phyloP scores from a whole-genome alignment of 148 eudicot genomes.

The Fagopyrum homotropicum region DNA sequence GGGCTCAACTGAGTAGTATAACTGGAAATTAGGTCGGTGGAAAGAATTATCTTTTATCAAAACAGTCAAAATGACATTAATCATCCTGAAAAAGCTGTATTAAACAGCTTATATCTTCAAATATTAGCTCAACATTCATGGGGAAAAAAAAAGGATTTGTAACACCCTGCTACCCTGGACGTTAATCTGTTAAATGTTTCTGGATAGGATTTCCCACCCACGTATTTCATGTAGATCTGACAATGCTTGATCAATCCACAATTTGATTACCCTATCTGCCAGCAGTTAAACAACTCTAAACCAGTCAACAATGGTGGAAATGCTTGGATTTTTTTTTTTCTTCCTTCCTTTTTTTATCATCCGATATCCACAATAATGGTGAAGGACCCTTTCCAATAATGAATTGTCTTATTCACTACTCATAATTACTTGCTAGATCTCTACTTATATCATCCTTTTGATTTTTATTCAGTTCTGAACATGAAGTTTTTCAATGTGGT shows the following conservation, averaged over 20 bases:
- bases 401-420: neutral
- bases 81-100: neutral
- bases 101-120: neutral
- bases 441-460: neutral
- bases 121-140: neutral
- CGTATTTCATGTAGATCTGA: neutral
- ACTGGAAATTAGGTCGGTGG: neutral
- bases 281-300: neutral
- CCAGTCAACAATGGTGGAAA: neutral
- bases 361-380: neutral
- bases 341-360: neutral
- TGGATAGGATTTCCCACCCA: neutral
- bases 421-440: neutral
- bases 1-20: neutral
- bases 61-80: neutral
- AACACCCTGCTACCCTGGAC: neutral
- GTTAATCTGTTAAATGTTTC: neutral
- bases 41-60: neutral
- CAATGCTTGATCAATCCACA: neutral
- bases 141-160: neutral
- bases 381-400: neutral
- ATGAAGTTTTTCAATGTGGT: neutral
- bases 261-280: neutral
- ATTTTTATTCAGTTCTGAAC: neutral
- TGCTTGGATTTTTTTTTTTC: neutral